Percentiles rank a stretch among this genome's conserved stretches.
phyloP scores from a whole-genome alignment of 352 stramenopile species.

The Peronosclerospora sorghi region DNA sequence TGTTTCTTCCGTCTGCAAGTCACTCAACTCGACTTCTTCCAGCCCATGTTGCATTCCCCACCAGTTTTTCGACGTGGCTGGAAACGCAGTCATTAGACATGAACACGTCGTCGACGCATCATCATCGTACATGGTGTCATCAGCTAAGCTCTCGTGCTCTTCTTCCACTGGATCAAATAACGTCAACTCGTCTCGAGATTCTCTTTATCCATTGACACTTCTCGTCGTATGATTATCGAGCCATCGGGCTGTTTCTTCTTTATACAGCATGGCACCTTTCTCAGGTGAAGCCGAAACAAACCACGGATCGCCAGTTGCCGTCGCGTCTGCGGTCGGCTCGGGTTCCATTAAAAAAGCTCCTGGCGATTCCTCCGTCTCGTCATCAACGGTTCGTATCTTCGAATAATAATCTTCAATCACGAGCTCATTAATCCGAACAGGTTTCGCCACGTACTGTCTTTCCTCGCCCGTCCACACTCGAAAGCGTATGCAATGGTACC shows the following conservation, averaged over 20 bases:
- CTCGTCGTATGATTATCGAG: no score
- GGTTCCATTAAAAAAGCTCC: slow-evolving; percentile 52
- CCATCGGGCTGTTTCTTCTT: slow-evolving; percentile 58
- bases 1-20: slow-evolving; percentile 67
- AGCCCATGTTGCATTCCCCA: slow-evolving; percentile 41
- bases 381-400: slow-evolving; percentile 15
- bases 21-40: slow-evolving; percentile 58
- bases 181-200: slow-evolving; percentile 10
- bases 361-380: slow-evolving; percentile 17
- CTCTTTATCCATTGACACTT: slow-evolving; percentile 6
- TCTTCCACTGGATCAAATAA: slow-evolving; percentile 48
- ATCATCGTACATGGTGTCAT: slow-evolving; percentile 4
- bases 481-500: no score
- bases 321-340: slow-evolving; percentile 3
- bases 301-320: slow-evolving; percentile 39
- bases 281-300: slow-evolving; percentile 45
- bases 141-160: slow-evolving; percentile 5
- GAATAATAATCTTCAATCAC: slow-evolving; percentile 83
- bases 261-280: slow-evolving; percentile 25
- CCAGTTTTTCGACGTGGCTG: slow-evolving; percentile 61
- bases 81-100: slow-evolving; percentile 40
- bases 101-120: slow-evolving; percentile 29
- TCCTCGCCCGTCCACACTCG: no score
- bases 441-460: slow-evolving; percentile 23
- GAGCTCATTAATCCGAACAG: slow-evolving; percentile 68